Evolutionary conservation across 129 eudicot species (phyloP).

Genomic region (Silybum marianum): DNA sequence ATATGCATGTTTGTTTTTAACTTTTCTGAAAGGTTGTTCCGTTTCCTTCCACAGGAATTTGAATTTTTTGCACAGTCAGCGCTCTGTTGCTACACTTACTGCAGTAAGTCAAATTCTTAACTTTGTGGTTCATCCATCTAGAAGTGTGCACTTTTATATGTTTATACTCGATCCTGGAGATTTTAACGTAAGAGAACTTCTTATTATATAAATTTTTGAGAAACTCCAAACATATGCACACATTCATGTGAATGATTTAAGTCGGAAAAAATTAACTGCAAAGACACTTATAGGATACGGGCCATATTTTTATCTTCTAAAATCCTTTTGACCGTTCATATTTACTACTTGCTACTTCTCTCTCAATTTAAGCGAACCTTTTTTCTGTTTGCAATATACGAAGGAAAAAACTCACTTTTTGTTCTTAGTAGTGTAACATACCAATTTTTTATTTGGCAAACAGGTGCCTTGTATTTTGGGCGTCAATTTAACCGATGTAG

Average conservation of each 20-base stretch:
- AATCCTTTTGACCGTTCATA: not conserved
- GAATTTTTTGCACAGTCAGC: conserved; percentile 70
- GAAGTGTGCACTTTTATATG: not conserved
- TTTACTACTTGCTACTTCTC: not conserved
- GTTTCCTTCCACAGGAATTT: conserved; percentile 58
- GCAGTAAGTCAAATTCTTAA: conserved; percentile 54
- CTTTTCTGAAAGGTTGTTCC: conserved; percentile 4
- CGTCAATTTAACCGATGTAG: conserved; percentile 72
- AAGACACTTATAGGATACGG: not conserved
- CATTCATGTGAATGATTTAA: not conserved
- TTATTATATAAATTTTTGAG: not conserved
- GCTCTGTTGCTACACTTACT: conserved; percentile 59
- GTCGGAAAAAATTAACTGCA: not conserved
- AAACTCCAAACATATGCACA: not conserved
- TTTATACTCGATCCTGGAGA: not conserved
- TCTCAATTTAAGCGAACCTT: conserved; percentile 1
- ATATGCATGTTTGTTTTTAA: conserved; percentile 5
- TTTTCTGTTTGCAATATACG: conserved; percentile 7
- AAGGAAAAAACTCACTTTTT: not conserved
- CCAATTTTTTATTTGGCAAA: conserved; percentile 16
- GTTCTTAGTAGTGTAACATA: conserved; percentile 1
- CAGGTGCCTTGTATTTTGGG: conserved; percentile 98
- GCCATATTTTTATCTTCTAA: not conserved
- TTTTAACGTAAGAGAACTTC: not conserved
- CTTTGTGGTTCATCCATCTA: not conserved